Evolutionary conservation across 148 eudicot species (phyloP).

Genomic region (Dysphania ambrosioides): DNA sequence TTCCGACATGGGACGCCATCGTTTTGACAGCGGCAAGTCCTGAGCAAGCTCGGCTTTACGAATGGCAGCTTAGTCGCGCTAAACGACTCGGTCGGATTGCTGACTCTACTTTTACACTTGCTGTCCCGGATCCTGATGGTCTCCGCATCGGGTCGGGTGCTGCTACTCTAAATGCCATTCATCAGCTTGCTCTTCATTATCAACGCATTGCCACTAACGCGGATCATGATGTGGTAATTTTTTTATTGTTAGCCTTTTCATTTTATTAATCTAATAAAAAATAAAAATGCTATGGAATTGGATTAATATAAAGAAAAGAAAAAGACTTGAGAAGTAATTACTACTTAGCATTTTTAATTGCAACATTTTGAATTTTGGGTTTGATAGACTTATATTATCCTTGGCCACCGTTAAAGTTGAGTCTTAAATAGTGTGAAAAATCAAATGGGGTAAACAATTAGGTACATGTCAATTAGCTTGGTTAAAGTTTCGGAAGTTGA

Average conservation of each 20-base stretch:
- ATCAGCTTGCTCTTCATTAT: slow-evolving; percentile 59
- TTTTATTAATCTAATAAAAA: too few relatives aligned
- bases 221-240: slow-evolving; percentile 13
- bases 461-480: too few relatives aligned
- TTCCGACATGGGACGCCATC: slow-evolving; percentile 95
- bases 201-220: neutral
- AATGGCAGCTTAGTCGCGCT: slow-evolving; percentile 83
- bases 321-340: too few relatives aligned
- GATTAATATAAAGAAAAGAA: neutral
- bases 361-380: too few relatives aligned
- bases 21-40: slow-evolving; percentile 92
- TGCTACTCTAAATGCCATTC: slow-evolving; percentile 83
- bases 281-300: too few relatives aligned
- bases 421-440: too few relatives aligned
- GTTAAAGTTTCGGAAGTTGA: too few relatives aligned
- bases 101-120: slow-evolving; percentile 60
- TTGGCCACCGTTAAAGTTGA: too few relatives aligned
- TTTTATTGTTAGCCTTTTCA: neutral
- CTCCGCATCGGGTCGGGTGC: slow-evolving; percentile 94
- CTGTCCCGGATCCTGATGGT: slow-evolving; percentile 87
- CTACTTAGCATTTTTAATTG: too few relatives aligned
- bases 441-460: too few relatives aligned
- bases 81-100: slow-evolving; percentile 84
- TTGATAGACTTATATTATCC: too few relatives aligned
- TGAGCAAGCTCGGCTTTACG: slow-evolving; percentile 77